Percentiles rank a stretch among this genome's conserved stretches.
Evolutionary conservation across 768 basidiomycete genomes (phyloP).

Genomic region (Mycena chlorophos): DNA sequence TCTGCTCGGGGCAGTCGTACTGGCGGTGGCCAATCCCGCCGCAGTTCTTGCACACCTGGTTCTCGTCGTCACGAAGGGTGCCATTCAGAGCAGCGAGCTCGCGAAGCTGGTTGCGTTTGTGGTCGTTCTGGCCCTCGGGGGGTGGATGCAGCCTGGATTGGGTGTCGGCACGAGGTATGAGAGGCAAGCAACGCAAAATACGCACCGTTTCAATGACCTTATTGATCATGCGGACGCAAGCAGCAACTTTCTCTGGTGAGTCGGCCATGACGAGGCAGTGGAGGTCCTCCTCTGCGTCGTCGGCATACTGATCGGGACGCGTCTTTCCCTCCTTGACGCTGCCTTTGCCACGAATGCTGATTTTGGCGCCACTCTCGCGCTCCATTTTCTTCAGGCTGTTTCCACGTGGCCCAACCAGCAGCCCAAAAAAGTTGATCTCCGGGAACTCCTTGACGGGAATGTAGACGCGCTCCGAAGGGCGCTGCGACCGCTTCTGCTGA

Average conservation of each 20-base stretch:
- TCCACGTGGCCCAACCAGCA: constrained; percentile 96
- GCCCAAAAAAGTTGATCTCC: constrained; percentile 99
- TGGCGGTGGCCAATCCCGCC: constrained; percentile 94
- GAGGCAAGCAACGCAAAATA: constrained; percentile 12
- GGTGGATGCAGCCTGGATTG: constrained; percentile 86
- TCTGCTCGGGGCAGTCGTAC: constrained; percentile 98
- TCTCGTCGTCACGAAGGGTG: constrained; percentile 98
- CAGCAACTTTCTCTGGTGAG: constrained; percentile 84
- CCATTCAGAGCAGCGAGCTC: constrained; percentile 97
- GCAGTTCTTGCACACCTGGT: constrained; percentile 98
- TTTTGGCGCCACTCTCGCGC: constrained; percentile 95
- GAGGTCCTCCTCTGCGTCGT: constrained; percentile 97
- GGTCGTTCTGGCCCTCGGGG: constrained; percentile 99
- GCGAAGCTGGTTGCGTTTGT: constrained; percentile 97
- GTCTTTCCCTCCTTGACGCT: constrained; percentile 99
- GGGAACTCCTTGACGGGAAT: constrained; percentile 99
- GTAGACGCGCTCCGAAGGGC: constrained; percentile 97
- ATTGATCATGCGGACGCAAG: constrained; percentile 95
- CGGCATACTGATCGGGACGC: constrained; percentile 88
- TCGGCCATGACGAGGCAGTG: constrained; percentile 97
- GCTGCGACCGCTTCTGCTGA: constrained; percentile 88
- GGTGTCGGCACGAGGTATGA: constrained; percentile 3
- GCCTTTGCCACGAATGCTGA: constrained; percentile 96
- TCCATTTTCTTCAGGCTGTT: constrained; percentile 99
- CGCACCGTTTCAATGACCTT: constrained; percentile 95